Base-by-base conservation (phyloP, 106 monocot species). In the Apostasia shenzhenica region DNA sequence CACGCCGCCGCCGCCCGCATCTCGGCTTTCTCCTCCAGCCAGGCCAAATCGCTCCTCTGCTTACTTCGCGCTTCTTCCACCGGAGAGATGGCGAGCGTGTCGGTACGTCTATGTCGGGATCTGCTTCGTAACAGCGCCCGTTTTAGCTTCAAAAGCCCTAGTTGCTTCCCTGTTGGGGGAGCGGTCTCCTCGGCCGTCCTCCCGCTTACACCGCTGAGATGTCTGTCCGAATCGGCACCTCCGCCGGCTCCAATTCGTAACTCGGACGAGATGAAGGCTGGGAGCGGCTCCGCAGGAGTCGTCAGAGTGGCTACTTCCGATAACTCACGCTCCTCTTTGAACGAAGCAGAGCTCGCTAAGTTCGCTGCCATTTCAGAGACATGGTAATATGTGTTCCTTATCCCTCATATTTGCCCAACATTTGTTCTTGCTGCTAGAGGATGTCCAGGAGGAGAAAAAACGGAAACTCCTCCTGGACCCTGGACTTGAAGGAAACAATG, bases 341-440 rank as follows among this genome's bases (percentile, higher is more conserved):
- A 94, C 70, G 76, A 78, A 1, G 72, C 71, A 1, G 94, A 94
- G 72, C 77, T 91, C 45, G 83, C 83, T 40, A 94, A 94, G 68
- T 94, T 94, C 64, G 87, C 94, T 14, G 81, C 91, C 69, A 81
- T 94, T 70, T 85, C 94, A 13, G 87, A 94, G 54, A 94, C 94
- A 38, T 94, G 91, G 94, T 94, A 37, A 5, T 7, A 59, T 26
- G 5, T 41, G 61, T 37, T 40, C 48, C 61, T 57, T 52, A 4
- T 71, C 26, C 41, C 38, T 68, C 39, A 39, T 40, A 49, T 8
- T n/a, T 5, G 5, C 13, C 8, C 4, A 10, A 11, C 0, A 55
- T 55, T 26, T 1, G 10, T 52, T 52, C 7, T 6, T 6, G 10
- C 52, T 6, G 10, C 7, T 6, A 52, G 4, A 0, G 4, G 10